Evolutionary conservation across 805 yeast species (phyloP), one percentile per base, ranked within the genome.

Genomic region (Kazachstania psychrophila): DNA sequence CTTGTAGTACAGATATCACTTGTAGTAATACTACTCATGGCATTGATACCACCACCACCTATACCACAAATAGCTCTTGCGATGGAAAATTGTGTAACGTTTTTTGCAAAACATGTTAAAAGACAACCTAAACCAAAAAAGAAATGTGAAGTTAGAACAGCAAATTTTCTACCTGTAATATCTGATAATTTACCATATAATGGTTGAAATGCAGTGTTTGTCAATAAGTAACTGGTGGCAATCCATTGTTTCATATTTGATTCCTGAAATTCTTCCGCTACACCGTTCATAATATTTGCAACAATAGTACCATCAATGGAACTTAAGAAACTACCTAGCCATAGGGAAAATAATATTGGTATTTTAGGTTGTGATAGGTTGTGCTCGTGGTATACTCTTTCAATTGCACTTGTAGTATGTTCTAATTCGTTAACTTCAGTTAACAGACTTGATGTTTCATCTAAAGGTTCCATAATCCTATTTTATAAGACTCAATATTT

Each of bases 41-140:
- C 70, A 34, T 79, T 74, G 51, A 86, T 72, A 1, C 95, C 95
- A 5, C 94, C 92, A n/a, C 94, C 95, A 10, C 95, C 95, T 38
- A 82, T 70, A 14, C 96, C 96, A 18, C 94, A 77, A 34, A 86
- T 66, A 42, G 84, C 75, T 48, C 85, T 64, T 4, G 81, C 81
- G 20, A 72, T 42, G 49, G 72, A 51, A 57, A 75, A 57, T 33
- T 58, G 53, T n/a, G 51, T 45, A 22, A 61, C 51, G 34, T 48
- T 49, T 14, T 44, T 44, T 3, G 65, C 53, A 31, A 56, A 46
- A 35, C 62, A 60, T 15, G 75, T 70, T 18, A 71, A 38, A 12
- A 64, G 44, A 48, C 74, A 69, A 14, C 77, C 76, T 11, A 69
- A 13, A 3, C 62, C 69, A 44, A 73, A 72, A 38, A 65, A 47